phyloP scores from a whole-genome alignment of 179 eudicot genomes.

The Camellia oleifera region DNA sequence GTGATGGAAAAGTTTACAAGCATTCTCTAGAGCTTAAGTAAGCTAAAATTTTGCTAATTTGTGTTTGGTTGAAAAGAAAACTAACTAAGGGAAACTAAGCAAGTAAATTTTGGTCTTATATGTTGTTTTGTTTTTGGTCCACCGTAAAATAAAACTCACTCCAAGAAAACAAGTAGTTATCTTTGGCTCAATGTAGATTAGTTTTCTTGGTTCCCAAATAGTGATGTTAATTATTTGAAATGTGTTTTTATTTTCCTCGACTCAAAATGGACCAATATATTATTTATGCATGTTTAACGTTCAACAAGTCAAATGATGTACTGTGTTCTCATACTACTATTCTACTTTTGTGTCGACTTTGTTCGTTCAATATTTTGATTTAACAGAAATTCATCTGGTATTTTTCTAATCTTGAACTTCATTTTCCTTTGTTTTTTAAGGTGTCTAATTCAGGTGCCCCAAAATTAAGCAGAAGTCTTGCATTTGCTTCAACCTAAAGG shows the following conservation, averaged over 20 bases:
- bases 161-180: not conserved
- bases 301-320: not conserved
- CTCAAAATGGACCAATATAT: not conserved
- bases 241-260: not conserved
- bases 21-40: not conserved
- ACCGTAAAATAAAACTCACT: not conserved
- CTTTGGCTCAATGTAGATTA: not conserved
- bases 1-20: not conserved
- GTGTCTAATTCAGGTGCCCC: not conserved
- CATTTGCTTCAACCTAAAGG: not conserved
- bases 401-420: not conserved
- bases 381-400: not conserved
- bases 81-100: too few relatives aligned
- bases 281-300: not conserved
- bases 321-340: not conserved
- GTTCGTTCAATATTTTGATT: not conserved
- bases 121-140: not conserved
- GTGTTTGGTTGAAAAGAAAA: not conserved
- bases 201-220: not conserved
- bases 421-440: not conserved
- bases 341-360: not conserved
- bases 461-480: conserved; percentile 1
- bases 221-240: not conserved
- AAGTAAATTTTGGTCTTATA: too few relatives aligned
- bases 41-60: not conserved